These are phyloP conservation scores for Butyriboletus loyo DNA, from an alignment of 768 basidiomycete genomes.

Conservation along the genomic window DNA sequence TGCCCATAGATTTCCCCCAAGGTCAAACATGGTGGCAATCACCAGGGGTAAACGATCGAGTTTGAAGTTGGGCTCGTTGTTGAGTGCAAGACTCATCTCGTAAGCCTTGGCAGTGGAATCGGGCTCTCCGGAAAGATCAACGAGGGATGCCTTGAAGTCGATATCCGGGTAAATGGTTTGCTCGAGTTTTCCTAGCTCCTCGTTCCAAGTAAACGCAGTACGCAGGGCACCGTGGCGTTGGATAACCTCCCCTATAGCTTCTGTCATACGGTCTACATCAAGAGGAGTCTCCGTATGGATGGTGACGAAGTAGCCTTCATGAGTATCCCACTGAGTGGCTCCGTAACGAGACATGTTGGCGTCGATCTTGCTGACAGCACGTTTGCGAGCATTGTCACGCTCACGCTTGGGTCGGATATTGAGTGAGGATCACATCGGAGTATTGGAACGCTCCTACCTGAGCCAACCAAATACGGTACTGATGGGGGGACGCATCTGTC, in stretches of 20 bases:
- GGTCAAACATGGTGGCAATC: constrained; percentile 26
- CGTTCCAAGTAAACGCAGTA: constrained; percentile 30
- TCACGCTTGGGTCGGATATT: constrained; percentile 17
- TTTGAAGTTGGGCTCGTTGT: constrained; percentile 23
- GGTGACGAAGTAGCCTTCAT: constrained; percentile 25
- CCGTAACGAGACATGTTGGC: constrained; percentile 31
- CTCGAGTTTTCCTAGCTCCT: constrained; percentile 27
- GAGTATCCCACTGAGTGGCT: constrained; percentile 34
- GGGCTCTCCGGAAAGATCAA: constrained; percentile 29
- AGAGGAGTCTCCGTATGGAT: constrained; percentile 22
- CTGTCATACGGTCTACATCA: constrained; percentile 27
- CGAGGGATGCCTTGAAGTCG: constrained; percentile 19
- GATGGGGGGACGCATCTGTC: constrained; percentile 25
- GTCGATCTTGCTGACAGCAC: constrained; percentile 28
- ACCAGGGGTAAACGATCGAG: constrained; percentile 26
- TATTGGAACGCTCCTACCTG: constrained; percentile 18
- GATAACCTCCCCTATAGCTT: constrained; percentile 26
- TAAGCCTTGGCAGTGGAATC: constrained; percentile 27
- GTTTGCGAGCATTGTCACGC: constrained; percentile 28
- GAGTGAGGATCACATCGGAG: neutral
- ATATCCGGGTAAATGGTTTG: constrained; percentile 30
- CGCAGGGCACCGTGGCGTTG: constrained; percentile 30
- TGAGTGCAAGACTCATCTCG: constrained; percentile 27
- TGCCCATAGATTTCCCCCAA: constrained; percentile 19
- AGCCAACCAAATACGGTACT: constrained; percentile 32